Evolutionary conservation across 805 yeast species (phyloP), one percentile per base, ranked within the genome.

Genomic region (Zygoascus biomembranicola): DNA sequence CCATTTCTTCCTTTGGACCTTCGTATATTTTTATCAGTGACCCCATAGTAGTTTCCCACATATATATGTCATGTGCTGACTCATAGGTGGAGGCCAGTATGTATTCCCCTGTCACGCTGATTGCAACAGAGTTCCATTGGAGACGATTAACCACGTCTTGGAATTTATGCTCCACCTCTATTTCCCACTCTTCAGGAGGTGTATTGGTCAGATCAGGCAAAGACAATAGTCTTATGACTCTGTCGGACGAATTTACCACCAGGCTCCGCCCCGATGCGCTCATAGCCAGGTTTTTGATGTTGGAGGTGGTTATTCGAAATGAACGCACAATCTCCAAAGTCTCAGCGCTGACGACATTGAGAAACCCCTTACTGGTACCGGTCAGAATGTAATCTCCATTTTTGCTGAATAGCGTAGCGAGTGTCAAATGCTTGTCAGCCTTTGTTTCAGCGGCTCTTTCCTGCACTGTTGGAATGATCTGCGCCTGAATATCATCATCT

Each of bases 11-110:
- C 59, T 83, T 84, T 5, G 96, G 87, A 0, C 97, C 96, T 67
- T 90, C 97, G 35, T 89, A 72, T 49, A 90, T 92, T 69, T 92
- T 85, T 31, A 89, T 85, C 53, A 90, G 71, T n/a, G 95, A 81
- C 0, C 97, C 97, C 75, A 85, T 77, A 8, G 80, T 74, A 0
- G 96, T 87, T 65, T 92, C 97, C 97, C 97, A 90, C 54, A 92
- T 78, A 66, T 90, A 90, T 46, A 92, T 75, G 61, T 88, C 96
- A 64, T 90, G 96, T 0, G 94, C 84, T 5, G 90, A 83, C 11
- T 95, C 96, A 66, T 80, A 82, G 0, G 96, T 86, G 0, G 95
- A 82, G 0, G 97, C 97, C 51, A 88, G 82, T n/a, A 90, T 69
- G 65, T 86, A 90, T 55, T 92, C 97, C 1, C 82, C 84, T 6